Evolutionary conservation across 148 eudicot species (phyloP).

Genomic region (Linanthus parryae): DNA sequence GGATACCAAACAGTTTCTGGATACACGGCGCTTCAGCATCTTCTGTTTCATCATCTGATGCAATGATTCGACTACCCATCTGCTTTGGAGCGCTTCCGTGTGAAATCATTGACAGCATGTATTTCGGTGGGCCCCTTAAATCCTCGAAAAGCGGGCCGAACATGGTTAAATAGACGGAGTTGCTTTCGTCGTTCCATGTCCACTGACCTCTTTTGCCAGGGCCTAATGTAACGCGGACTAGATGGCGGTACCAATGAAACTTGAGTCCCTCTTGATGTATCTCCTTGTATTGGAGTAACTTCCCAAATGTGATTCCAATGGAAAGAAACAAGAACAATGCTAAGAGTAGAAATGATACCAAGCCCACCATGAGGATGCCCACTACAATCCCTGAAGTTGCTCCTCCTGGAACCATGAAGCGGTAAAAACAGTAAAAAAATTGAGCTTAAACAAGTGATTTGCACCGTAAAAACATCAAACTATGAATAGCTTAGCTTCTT

Average conservation of each 20-base stretch:
- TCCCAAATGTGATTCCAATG: conserved; percentile 69
- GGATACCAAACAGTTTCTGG: conserved; percentile 84
- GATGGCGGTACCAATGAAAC: conserved; percentile 78
- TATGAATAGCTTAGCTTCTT: not conserved
- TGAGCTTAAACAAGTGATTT: too few species aligned
- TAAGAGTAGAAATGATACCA: conserved; percentile 39
- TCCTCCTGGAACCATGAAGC: conserved; percentile 36
- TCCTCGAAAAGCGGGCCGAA: conserved; percentile 90
- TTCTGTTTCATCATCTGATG: conserved; percentile 93
- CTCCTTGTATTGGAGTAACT: conserved; percentile 91
- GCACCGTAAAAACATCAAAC: not conserved
- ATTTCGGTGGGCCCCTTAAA: conserved; percentile 94
- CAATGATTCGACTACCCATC: conserved; percentile 52
- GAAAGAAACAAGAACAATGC: conserved; percentile 69
- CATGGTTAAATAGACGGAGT: conserved; percentile 36
- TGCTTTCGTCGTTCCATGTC: conserved; percentile 65
- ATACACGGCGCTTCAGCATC: conserved; percentile 96
- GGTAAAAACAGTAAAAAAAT: not conserved
- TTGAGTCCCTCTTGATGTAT: conserved; percentile 66
- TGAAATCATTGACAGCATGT: conserved; percentile 82
- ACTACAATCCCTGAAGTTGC: conserved; percentile 35
- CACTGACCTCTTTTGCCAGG: conserved; percentile 98
- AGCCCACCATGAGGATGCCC: conserved; percentile 50
- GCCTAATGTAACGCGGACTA: conserved; percentile 71
- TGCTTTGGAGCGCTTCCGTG: conserved; percentile 27